These are phyloP conservation scores for Brassica incana DNA, from an alignment of 345 rosid species.

Conservation along the genomic window DNA sequence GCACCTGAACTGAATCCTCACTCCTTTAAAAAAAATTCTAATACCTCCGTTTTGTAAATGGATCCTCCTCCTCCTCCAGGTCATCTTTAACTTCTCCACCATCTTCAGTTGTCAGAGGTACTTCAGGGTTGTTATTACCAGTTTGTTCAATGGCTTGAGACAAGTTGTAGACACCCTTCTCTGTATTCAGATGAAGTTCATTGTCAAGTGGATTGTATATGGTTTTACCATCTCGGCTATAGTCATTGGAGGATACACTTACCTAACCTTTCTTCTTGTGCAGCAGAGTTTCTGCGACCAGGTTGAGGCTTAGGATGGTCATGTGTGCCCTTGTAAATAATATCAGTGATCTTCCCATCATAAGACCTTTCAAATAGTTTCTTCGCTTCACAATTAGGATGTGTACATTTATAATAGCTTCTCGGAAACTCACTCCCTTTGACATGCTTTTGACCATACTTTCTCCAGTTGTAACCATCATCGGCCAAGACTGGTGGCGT, in stretches of 20 bases:
- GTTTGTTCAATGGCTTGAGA: conserved; percentile 49
- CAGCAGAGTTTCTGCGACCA: conserved; percentile 66
- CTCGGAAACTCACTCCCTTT: conserved; percentile 98
- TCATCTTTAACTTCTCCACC: conserved; percentile 57
- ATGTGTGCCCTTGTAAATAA: conserved; percentile 89
- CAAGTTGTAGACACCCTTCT: conserved; percentile 54
- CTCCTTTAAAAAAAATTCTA: conserved; percentile 11
- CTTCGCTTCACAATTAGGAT: conserved; percentile 96
- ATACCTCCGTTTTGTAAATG: conserved; percentile 80
- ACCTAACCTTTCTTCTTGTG: conserved; percentile 75
- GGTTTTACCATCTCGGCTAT: conserved; percentile 62
- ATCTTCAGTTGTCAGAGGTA: conserved; percentile 61
- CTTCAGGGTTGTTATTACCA: conserved; percentile 47
- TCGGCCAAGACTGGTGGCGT: conserved; percentile 52
- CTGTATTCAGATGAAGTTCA: conserved; percentile 42
- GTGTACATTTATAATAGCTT: conserved; percentile 96
- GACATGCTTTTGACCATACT: conserved; percentile 97
- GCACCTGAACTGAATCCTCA: background rate
- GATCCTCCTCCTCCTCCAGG: conserved; percentile 64
- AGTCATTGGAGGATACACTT: conserved; percentile 44
- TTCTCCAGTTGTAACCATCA: conserved; percentile 99
- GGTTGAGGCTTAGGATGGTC: conserved; percentile 97
- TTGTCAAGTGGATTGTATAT: background rate
- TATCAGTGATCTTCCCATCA: conserved; percentile 88
- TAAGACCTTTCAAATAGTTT: conserved; percentile 90